Evolutionary conservation across 805 yeast genomes (phyloP), one percentile per base, ranked within the genome.

Genomic region (Saccharomyces mikatae): DNA sequence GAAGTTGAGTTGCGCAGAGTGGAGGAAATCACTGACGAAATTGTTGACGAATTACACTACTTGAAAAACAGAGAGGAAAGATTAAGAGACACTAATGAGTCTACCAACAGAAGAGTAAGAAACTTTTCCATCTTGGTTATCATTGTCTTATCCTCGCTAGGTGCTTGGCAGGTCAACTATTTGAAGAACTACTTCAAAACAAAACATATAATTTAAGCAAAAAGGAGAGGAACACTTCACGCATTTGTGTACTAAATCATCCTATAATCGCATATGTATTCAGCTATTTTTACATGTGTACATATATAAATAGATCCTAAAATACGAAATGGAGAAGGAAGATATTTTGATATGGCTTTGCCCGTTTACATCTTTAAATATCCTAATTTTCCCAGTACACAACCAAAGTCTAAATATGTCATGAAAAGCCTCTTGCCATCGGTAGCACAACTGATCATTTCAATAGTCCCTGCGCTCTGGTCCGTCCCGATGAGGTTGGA

Each of bases 71-170:
- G 99, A 74, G 99, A 94, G 74, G 92, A 85, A 72, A 82, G 89
- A 72, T 79, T 94, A 73, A 87, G 99, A 76, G 95, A 94, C 71
- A 94, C 99, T 51, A 94, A 94, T 73, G 99, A 94, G 76, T 85
- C 95, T 47, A 94, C 99, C 51, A 94, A 94, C 74, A 79, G 86
- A 62, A 84, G 99, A 70, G 97, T 92, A 56, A 85, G 89, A 75
- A 83, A 85, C 74, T 94, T 94, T 71, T 88, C 96, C 14, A 63
- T 87, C 31, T 65, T 83, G 48, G 81, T 89, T 57, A 78, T 90
- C 55, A 30, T 85, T 44, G 77, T 89, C 41, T 80, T 94, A 69
- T 68, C 89, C 52, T 81, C 82, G 27, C 81, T 94, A 63, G 97
- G 97, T 50, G 83, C 79, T 41, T 92, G 97, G 96, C 98, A 94